Evolutionary conservation across 2,329 filamentous ascomycete genomes (phyloP).

Genomic region (Colletotrichum destructivum): DNA sequence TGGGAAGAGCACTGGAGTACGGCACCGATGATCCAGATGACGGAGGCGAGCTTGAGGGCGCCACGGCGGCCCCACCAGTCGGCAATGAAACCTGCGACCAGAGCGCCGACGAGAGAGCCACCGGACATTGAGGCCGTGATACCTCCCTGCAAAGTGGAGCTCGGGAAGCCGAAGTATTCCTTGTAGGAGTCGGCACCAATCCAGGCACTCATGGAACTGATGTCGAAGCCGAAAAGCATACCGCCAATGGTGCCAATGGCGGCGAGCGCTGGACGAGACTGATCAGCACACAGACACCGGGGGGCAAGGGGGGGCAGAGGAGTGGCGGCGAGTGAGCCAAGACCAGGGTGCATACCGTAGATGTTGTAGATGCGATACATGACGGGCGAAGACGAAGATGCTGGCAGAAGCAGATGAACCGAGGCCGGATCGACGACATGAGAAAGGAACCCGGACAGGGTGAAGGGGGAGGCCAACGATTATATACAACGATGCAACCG

Average conservation of each 20-base stretch:
- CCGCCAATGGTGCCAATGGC: slow-evolving; percentile 59
- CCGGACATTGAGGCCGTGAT: slow-evolving; percentile 68
- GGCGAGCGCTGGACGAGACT: slow-evolving; percentile 50
- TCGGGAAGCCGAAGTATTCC: slow-evolving; percentile 65
- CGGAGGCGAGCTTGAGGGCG: slow-evolving; percentile 60
- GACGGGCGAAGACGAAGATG: slow-evolving; percentile 14
- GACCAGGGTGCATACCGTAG: slow-evolving; percentile 48
- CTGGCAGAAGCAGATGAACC: too few relatives aligned
- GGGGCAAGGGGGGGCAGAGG: background rate
- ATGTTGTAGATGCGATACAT: slow-evolving; percentile 57
- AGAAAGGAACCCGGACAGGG: background rate
- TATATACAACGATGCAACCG: slow-evolving; percentile 17
- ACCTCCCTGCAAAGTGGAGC: slow-evolving; percentile 63
- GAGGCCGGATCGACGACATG: background rate
- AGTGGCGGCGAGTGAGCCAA: background rate
- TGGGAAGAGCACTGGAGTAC: slow-evolving; percentile 72
- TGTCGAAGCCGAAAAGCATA: slow-evolving; percentile 69
- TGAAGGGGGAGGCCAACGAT: background rate
- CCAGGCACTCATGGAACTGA: slow-evolving; percentile 72
- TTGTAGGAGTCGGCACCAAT: slow-evolving; percentile 67
- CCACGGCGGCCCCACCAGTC: slow-evolving; percentile 64
- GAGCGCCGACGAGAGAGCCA: slow-evolving; percentile 65
- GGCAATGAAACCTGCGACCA: slow-evolving; percentile 64
- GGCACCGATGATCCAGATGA: slow-evolving; percentile 71
- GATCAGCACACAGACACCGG: background rate